Evolutionary conservation across 495 filamentous ascomycete genomes (phyloP).

Genomic region (Emericellopsis terricola): DNA sequence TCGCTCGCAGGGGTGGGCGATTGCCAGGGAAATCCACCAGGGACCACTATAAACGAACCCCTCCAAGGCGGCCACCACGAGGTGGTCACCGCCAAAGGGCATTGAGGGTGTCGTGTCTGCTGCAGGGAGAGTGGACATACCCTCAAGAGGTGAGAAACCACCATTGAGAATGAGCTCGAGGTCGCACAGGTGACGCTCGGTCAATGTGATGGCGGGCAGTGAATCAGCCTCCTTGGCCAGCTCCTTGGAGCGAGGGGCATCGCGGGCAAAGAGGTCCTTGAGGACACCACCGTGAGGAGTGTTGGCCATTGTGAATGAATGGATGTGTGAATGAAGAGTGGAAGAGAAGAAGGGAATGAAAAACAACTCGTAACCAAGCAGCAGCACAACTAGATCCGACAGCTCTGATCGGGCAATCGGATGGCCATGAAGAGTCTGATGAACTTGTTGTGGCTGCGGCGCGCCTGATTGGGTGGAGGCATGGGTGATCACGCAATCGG

Average conservation of each 20-base stretch:
- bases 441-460: too few relatives aligned
- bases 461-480: too few relatives aligned
- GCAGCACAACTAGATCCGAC: too few relatives aligned
- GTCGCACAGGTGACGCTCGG: constrained; percentile 92
- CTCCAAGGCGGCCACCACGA: too few relatives aligned
- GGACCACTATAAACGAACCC: too few relatives aligned
- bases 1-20: not conserved
- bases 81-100: too few relatives aligned
- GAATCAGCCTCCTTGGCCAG: constrained; percentile 71
- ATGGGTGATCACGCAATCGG: too few relatives aligned
- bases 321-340: not conserved
- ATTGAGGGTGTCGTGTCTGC: too few relatives aligned
- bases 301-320: constrained; percentile 43
- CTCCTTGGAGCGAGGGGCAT: constrained; percentile 57
- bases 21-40: not conserved
- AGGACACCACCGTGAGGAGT: constrained; percentile 89
- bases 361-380: too few relatives aligned
- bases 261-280: constrained; percentile 89
- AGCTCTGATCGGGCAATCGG: too few relatives aligned
- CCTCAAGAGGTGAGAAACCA: constrained; percentile 93
- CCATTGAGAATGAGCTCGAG: constrained; percentile 91
- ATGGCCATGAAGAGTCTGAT: too few relatives aligned
- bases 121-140: too few relatives aligned
- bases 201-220: constrained; percentile 67
- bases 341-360: not conserved